Conservation (phyloP, 495 filamentous ascomycete genomes). For the Glutinoglossum americanum region DNA sequence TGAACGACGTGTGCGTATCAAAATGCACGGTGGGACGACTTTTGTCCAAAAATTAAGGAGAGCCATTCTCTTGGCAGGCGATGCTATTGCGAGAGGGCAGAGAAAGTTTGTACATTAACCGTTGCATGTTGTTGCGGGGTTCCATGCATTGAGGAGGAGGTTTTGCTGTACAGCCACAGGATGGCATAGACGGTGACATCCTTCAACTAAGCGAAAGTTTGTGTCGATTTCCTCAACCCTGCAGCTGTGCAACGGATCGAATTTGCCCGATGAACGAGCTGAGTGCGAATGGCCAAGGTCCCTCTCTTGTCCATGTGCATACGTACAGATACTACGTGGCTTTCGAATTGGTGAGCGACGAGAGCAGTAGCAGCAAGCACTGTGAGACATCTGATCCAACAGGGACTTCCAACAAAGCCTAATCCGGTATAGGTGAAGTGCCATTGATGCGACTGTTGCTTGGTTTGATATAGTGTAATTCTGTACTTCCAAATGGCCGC, state of each 20-base stretch:
- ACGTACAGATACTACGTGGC: background rate
- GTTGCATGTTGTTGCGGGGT: background rate
- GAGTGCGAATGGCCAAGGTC: background rate
- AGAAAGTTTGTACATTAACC: background rate
- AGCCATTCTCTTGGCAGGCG: background rate
- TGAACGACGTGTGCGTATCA: background rate
- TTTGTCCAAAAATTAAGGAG: background rate
- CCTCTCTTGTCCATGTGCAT: background rate
- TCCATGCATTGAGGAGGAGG: background rate
- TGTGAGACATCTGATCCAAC: background rate
- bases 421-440: background rate
- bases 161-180: background rate
- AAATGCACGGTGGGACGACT: background rate
- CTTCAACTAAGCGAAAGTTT: background rate
- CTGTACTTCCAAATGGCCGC: background rate
- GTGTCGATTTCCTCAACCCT: background rate
- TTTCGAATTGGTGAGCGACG: background rate
- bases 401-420: background rate
- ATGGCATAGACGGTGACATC: background rate
- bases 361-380: background rate
- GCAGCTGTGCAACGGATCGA: background rate
- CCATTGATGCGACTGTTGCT: background rate
- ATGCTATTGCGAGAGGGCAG: background rate
- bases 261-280: background rate
- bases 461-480: background rate